These are phyloP conservation scores for Priceomyces melissophilus DNA, from an alignment of 805 yeast species.

Conservation along the genomic window DNA sequence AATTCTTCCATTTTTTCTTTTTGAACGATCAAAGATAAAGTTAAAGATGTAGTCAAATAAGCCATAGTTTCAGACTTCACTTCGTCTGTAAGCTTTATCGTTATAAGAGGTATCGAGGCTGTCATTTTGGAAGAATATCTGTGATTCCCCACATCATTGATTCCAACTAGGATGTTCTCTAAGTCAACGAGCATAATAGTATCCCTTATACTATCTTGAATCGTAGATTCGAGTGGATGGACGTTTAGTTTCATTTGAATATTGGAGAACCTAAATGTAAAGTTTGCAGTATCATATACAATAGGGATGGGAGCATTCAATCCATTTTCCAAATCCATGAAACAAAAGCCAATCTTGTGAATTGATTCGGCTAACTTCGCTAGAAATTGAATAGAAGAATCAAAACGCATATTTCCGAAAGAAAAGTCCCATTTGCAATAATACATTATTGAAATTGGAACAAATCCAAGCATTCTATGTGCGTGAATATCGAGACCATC, in stretches of 20 bases:
- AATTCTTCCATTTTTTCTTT: conserved; percentile 46
- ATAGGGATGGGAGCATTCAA: conserved; percentile 53
- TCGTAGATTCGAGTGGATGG: not conserved
- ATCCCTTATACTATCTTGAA: conserved; percentile 2
- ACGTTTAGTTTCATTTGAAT: conserved; percentile 38
- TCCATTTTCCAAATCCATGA: conserved; percentile 72
- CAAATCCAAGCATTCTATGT: conserved; percentile 89
- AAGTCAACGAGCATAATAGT: conserved; percentile 14
- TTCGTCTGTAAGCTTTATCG: conserved; percentile 23
- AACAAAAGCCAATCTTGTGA: conserved; percentile 57
- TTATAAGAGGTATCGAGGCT: conserved; percentile 47
- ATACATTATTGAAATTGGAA: conserved; percentile 85
- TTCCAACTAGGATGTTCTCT: conserved; percentile 32
- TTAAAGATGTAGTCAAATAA: conserved; percentile 54
- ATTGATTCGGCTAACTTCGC: conserved; percentile 41
- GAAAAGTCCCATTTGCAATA: conserved; percentile 87
- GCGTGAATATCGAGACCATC: conserved; percentile 72
- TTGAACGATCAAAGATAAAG: conserved; percentile 57
- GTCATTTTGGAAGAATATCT: conserved; percentile 58
- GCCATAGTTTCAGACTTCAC: conserved; percentile 24
- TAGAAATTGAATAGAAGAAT: conserved; percentile 47
- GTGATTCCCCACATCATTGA: conserved; percentile 68
- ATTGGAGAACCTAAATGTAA: conserved; percentile 53
- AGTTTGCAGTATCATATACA: conserved; percentile 65
- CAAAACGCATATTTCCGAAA: conserved; percentile 54